Evolutionary conservation across 352 stramenopile species (phyloP).

Genomic region (Pythium guiyangense): DNA sequence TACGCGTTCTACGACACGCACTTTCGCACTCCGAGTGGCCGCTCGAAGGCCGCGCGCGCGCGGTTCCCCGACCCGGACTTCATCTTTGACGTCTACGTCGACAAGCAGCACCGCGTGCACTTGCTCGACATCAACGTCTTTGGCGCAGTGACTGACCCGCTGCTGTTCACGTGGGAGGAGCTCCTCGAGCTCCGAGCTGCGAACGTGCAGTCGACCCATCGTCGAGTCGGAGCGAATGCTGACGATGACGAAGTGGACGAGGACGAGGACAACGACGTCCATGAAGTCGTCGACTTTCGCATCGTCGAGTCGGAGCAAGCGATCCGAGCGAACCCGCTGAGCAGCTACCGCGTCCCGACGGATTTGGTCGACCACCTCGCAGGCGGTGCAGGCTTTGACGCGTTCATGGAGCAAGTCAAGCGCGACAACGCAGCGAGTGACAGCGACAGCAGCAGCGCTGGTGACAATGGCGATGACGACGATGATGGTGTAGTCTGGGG

Average conservation of each 20-base stretch:
- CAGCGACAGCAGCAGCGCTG: slow-evolving; percentile 20
- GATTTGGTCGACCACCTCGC: slow-evolving; percentile 82
- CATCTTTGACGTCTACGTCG: slow-evolving; percentile 93
- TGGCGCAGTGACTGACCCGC: slow-evolving; percentile 84
- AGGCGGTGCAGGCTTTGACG: slow-evolving; percentile 64
- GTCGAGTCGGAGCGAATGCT: not conserved
- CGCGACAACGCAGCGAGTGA: slow-evolving; percentile 45
- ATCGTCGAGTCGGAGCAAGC: slow-evolving; percentile 63
- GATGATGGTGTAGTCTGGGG: slow-evolving; percentile 13
- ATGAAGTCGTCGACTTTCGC: slow-evolving; percentile 69
- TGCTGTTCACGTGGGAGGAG: slow-evolving; percentile 94
- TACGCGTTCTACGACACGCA: slow-evolving; percentile 56
- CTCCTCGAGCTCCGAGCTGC: slow-evolving; percentile 32
- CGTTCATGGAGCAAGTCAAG: slow-evolving; percentile 80
- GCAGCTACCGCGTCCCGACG: slow-evolving; percentile 77
- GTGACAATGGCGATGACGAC: slow-evolving; percentile 15
- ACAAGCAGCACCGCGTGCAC: slow-evolving; percentile 90
- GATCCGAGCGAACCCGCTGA: slow-evolving; percentile 65
- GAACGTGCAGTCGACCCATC: slow-evolving; percentile 9
- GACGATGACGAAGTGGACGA: slow-evolving; percentile 10
- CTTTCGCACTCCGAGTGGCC: slow-evolving; percentile 21
- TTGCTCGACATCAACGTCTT: slow-evolving; percentile 96
- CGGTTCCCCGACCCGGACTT: slow-evolving; percentile 74
- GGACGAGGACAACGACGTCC: slow-evolving; percentile 28
- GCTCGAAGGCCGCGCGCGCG: slow-evolving; percentile 14